Percentiles rank a stretch among this genome's conserved stretches.
These are phyloP conservation scores for Astragalus glycyphyllos DNA, from an alignment of 306 rosid species.

Conservation along the genomic window DNA sequence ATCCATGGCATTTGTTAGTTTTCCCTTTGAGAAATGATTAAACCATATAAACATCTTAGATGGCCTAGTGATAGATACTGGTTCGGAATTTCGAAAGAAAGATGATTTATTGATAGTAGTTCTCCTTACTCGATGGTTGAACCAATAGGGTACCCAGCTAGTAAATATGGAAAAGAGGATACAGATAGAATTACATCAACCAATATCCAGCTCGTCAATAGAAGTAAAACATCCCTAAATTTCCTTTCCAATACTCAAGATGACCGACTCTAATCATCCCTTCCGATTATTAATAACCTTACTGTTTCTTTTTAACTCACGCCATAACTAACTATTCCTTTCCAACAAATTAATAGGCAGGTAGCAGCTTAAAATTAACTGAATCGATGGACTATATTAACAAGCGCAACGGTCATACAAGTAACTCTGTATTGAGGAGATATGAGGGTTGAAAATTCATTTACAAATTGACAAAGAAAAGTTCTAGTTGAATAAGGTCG, in stretches of 20 bases:
- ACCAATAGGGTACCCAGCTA: background rate
- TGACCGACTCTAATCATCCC: background rate
- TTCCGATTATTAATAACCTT: background rate
- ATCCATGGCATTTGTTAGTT: slow-evolving; percentile 19
- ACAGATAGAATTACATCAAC: background rate
- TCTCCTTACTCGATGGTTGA: background rate
- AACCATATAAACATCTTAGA: background rate
- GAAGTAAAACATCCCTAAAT: background rate
- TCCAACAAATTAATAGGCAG: background rate
- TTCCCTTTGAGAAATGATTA: slow-evolving; percentile 9
- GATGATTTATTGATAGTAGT: background rate
- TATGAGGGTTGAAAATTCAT: background rate
- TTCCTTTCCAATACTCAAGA: slow-evolving; percentile 7
- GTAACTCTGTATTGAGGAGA: background rate
- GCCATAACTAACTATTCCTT: background rate
- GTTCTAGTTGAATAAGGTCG: slow-evolving; percentile 4
- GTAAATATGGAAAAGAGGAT: background rate
- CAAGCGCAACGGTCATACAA: background rate
- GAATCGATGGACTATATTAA: background rate
- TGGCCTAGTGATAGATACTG: slow-evolving; percentile 26
- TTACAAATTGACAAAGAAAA: background rate
- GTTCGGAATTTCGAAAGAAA: background rate
- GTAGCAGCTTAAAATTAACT: slow-evolving; percentile 13
- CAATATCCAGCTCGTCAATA: background rate
- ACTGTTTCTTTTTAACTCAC: background rate